Conservation (phyloP, 2,329 filamentous ascomycete genomes). For the Escovopsis weberi region DNA sequence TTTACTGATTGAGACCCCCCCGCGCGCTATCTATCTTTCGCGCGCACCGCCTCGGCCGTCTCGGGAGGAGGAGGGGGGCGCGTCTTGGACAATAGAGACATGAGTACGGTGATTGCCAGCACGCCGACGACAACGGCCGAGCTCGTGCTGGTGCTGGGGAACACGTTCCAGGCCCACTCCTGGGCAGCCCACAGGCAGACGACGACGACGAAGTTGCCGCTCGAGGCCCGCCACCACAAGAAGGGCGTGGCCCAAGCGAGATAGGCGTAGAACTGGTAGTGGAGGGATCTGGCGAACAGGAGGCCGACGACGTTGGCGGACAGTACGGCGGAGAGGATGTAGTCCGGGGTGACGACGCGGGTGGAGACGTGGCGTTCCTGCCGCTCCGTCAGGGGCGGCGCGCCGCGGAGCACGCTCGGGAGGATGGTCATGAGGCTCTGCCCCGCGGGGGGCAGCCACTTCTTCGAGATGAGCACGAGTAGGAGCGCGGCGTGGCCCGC, state of each 20-base stretch:
- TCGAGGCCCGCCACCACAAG: constrained; percentile 64
- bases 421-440: constrained; percentile 42
- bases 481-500: constrained; percentile 52
- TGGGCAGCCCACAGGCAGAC: constrained; percentile 61
- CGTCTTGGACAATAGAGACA: constrained; percentile 44
- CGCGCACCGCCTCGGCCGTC: constrained; percentile 6
- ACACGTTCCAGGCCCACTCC: constrained; percentile 91
- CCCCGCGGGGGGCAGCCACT: constrained; percentile 56
- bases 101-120: constrained; percentile 50
- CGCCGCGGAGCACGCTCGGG: constrained; percentile 25
- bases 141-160: constrained; percentile 54
- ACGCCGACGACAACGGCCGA: constrained; percentile 52
- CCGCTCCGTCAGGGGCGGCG: constrained; percentile 29
- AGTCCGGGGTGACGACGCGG: constrained; percentile 48
- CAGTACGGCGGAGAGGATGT: constrained; percentile 63
- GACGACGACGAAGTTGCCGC: constrained; percentile 53
- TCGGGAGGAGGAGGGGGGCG: constrained; percentile 4
- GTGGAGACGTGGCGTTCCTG: constrained; percentile 43
- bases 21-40: constrained; percentile 18
- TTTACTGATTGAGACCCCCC: neutral
- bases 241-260: constrained; percentile 81
- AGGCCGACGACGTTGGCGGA: constrained; percentile 66
- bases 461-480: constrained; percentile 43
- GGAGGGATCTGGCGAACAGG: constrained; percentile 73
- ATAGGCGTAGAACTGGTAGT: constrained; percentile 94